Evolutionary conservation across 2,329 filamentous ascomycete genomes (phyloP).

Genomic region (Hypocrella siamensis): DNA sequence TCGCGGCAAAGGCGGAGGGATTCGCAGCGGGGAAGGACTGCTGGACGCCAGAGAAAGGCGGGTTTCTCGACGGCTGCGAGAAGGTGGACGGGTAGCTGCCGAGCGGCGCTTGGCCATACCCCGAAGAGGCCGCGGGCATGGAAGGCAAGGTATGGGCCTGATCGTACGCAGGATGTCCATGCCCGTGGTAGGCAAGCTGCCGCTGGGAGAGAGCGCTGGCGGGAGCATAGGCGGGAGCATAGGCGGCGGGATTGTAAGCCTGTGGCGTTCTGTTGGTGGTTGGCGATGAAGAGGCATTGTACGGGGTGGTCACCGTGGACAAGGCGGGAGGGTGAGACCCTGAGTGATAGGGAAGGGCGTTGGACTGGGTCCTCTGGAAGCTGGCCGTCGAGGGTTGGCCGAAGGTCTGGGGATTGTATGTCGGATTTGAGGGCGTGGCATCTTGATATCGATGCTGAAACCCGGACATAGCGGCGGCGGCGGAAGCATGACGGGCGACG

Average conservation of each 20-base stretch:
- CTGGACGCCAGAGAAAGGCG: conserved; percentile 22
- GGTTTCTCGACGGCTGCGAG: conserved; percentile 10
- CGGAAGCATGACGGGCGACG: conserved; percentile 21
- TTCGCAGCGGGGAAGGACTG: conserved; percentile 20
- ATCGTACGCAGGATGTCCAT: conserved; percentile 27
- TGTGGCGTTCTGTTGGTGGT: conserved; percentile 30
- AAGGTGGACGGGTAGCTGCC: conserved; percentile 15
- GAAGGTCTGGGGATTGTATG: conserved; percentile 61
- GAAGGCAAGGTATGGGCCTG: conserved; percentile 24
- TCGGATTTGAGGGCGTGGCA: conserved; percentile 22
- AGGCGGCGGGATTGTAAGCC: conserved; percentile 44
- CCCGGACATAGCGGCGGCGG: conserved; percentile 29
- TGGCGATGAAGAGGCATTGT: conserved; percentile 17
- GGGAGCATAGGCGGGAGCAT: conserved; percentile 35
- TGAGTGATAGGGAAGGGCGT: conserved; percentile 32
- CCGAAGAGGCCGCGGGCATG: conserved; percentile 17
- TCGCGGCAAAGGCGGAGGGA: conserved; percentile 13
- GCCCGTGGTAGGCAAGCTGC: conserved; percentile 27
- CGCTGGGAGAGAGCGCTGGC: conserved; percentile 28
- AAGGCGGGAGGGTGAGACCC: conserved; percentile 22
- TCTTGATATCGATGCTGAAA: conserved; percentile 37
- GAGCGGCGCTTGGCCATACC: conserved; percentile 21
- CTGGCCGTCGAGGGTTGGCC: conserved; percentile 13
- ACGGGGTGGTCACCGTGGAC: conserved; percentile 12
- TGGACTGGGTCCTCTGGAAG: conserved; percentile 32